A percentile compares a stretch with the other conserved stretches of the same genome.
Evolutionary conservation across 495 filamentous ascomycete species (phyloP).

Genomic region (Bacidia rubella): DNA sequence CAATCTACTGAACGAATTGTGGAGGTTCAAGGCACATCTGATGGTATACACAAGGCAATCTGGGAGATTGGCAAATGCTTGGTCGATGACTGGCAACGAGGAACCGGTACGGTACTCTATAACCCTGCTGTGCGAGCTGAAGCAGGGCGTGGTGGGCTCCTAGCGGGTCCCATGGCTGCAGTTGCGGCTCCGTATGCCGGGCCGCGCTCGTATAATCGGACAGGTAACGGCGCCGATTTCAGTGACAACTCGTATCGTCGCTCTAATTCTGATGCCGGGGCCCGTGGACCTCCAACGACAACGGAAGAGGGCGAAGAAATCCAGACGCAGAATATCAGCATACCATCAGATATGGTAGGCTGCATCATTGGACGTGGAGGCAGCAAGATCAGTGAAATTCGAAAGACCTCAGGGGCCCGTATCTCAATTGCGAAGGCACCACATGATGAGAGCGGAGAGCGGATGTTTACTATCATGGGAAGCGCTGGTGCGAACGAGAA

Average conservation of each 20-base stretch:
- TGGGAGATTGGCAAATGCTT: slow-evolving; percentile 99
- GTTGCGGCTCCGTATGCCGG: slow-evolving; percentile 34
- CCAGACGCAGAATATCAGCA: slow-evolving; percentile 98
- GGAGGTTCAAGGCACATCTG: slow-evolving; percentile 84
- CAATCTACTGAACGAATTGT: slow-evolving; percentile 98
- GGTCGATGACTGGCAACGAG: slow-evolving; percentile 93
- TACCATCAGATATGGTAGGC: slow-evolving; percentile 97
- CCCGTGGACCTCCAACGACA: slow-evolving; percentile 53
- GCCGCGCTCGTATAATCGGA: slow-evolving; percentile 70
- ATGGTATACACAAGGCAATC: slow-evolving; percentile 84
- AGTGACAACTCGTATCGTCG: slow-evolving; percentile 72
- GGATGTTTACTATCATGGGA: slow-evolving; percentile 99
- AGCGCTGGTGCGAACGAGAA: slow-evolving; percentile 84
- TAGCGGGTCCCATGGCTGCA: slow-evolving; percentile 26
- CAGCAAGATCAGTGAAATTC: slow-evolving; percentile 95
- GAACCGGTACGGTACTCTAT: slow-evolving; percentile 91
- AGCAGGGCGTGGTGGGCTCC: slow-evolving; percentile 37
- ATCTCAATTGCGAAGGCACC: slow-evolving; percentile 98
- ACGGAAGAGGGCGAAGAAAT: slow-evolving; percentile 95
- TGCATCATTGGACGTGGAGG: slow-evolving; percentile 95
- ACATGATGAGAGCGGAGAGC: slow-evolving; percentile 92
- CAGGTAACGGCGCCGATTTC: slow-evolving; percentile 95
- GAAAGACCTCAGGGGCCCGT: slow-evolving; percentile 85
- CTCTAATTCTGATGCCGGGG: slow-evolving; percentile 64
- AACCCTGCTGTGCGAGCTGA: slow-evolving; percentile 85